Evolutionary conservation across 2,329 filamentous ascomycete genomes (phyloP), one percentile per base, ranked within the genome.

Genomic region (Calonectria crousiana): DNA sequence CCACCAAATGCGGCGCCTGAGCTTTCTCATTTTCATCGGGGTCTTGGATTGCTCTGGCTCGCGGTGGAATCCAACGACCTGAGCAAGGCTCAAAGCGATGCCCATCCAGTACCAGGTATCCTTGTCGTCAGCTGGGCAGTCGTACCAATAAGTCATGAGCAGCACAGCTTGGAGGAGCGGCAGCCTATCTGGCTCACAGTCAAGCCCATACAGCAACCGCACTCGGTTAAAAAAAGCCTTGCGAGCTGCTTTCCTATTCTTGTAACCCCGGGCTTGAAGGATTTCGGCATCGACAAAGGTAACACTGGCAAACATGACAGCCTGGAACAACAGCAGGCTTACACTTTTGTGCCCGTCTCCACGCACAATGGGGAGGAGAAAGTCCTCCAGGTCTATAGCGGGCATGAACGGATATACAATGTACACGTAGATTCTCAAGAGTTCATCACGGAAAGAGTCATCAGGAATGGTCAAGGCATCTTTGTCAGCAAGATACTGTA

Each of bases 61-160:
- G 26, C 58, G 73, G 32, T 74, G 69, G 26, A 72, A 47, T 5
- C 73, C 73, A 4, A 65, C 20, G 18, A 72, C 65, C 26, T 72
- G 69, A 20, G 73, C 65, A 9, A 74, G 65, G 10, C 32, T 38
- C 6, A 74, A 26, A 11, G 73, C 73, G 16, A 74, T 74, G 5
- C 73, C 73, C 73, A 74, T 74, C 73, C 73, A 74, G 47, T 74
- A 72, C 73, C 73, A 74, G 0, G 73, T 74, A 26, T 74, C 73
- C 49, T 74, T 74, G 6, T 74, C 69, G n/a, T 74, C 73, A 1
- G 18, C 69, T 5, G 69, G 69, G n/a, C 28, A 18, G 51, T 74
- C 65, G 26, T 72, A 74, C 73, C 73, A 74, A n/a, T 72, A 69
- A 2, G 73, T 74, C 69, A 74, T 72, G 11, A 74, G 47, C 5